A percentile compares a stretch with the other conserved stretches of the same genome.
These are phyloP conservation scores for Pichia kluyveri DNA, from an alignment of 805 yeast genomes.

Conservation along the genomic window DNA sequence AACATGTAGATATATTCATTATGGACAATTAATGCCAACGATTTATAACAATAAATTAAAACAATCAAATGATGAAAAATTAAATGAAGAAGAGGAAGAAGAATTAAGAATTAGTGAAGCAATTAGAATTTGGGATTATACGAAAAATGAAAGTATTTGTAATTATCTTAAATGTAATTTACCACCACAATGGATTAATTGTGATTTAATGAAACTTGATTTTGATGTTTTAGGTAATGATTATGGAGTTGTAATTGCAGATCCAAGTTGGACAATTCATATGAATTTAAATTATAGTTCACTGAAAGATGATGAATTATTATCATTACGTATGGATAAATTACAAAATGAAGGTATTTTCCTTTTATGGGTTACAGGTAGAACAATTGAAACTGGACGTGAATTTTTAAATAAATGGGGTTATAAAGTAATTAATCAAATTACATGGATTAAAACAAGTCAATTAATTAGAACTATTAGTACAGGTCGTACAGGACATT, in stretches of 20 bases:
- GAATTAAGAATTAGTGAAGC: slow-evolving; percentile 11
- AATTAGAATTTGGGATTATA: slow-evolving; percentile 30
- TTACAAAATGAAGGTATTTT: slow-evolving; percentile 80
- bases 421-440: slow-evolving; percentile 64
- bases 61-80: not conserved
- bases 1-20: slow-evolving; percentile 76
- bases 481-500: slow-evolving; percentile 94
- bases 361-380: slow-evolving; percentile 90
- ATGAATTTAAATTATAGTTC: slow-evolving; percentile 74
- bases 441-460: slow-evolving; percentile 87
- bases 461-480: slow-evolving; percentile 83
- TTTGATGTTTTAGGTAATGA: slow-evolving; percentile 60
- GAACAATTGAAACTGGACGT: slow-evolving; percentile 85
- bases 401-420: slow-evolving; percentile 77
- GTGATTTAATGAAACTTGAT: slow-evolving; percentile 72
- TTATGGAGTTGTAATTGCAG: slow-evolving; percentile 78
- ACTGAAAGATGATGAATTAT: slow-evolving; percentile 66
- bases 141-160: slow-evolving; percentile 38
- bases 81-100: slow-evolving; percentile 1
- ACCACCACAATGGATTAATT: slow-evolving; percentile 77
- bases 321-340: slow-evolving; percentile 52
- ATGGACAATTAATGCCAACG: slow-evolving; percentile 41
- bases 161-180: slow-evolving; percentile 15
- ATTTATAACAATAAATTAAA: not conserved
- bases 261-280: slow-evolving; percentile 96